phyloP scores from a whole-genome alignment of 1,284 basidiomycete genomes.

The Rhizoctonia solani region DNA sequence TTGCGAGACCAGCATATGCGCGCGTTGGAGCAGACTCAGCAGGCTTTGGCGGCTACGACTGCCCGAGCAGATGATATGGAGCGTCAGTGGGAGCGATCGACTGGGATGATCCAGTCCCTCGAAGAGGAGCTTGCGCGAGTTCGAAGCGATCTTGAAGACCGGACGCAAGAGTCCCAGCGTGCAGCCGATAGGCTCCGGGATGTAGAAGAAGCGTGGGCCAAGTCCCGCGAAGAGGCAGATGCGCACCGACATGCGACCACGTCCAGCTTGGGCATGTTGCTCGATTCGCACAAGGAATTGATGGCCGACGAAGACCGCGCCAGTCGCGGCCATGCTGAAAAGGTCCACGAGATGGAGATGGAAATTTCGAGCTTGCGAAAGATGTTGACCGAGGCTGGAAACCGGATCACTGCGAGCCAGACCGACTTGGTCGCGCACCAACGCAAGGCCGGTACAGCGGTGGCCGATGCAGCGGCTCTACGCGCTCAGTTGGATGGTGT shows the following conservation, averaged over 20 bases:
- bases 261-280: slow-evolving; percentile 78
- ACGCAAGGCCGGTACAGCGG: slow-evolving; percentile 65
- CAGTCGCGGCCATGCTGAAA: slow-evolving; percentile 74
- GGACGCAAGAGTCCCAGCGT: slow-evolving; percentile 72
- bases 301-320: slow-evolving; percentile 77
- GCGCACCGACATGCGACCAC: slow-evolving; percentile 82
- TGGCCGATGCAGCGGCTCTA: slow-evolving; percentile 70
- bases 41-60: slow-evolving; percentile 75
- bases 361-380: slow-evolving; percentile 74
- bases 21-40: slow-evolving; percentile 83
- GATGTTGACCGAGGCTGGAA: slow-evolving; percentile 77
- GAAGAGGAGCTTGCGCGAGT: slow-evolving; percentile 78
- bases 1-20: slow-evolving; percentile 80
- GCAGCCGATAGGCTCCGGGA: slow-evolving; percentile 67
- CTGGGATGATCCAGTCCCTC: slow-evolving; percentile 66
- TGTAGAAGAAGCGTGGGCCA: slow-evolving; percentile 83
- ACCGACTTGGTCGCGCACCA: slow-evolving; percentile 72
- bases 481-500: slow-evolving; percentile 80
- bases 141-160: slow-evolving; percentile 75
- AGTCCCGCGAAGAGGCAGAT: slow-evolving; percentile 88
- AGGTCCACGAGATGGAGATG: slow-evolving; percentile 75
- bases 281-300: slow-evolving; percentile 81
- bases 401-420: slow-evolving; percentile 71
- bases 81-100: slow-evolving; percentile 67
- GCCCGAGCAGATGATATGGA: slow-evolving; percentile 84